phyloP scores from a whole-genome alignment of 78 protist genomes.

The Dictyostelium intermedium region DNA sequence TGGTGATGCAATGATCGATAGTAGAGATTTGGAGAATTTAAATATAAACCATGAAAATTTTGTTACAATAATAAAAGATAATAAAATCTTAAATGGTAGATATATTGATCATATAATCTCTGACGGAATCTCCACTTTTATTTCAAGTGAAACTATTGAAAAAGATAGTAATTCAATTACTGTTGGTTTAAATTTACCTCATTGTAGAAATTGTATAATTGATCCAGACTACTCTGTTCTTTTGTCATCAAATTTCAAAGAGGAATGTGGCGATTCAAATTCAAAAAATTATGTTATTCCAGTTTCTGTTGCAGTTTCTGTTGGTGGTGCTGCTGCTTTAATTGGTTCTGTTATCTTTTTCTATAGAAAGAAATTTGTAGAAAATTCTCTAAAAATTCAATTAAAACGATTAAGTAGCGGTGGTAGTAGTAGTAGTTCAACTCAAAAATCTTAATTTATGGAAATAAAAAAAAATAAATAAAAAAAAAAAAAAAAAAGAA shows the following conservation, averaged over 20 bases:
- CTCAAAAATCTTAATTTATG: not conserved
- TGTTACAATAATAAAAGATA: not conserved
- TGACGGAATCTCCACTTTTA: not conserved
- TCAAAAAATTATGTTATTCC: not conserved
- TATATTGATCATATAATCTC: not conserved
- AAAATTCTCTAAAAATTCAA: no score
- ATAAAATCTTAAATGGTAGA: not conserved
- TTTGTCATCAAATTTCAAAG: not conserved
- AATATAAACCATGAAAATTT: not conserved
- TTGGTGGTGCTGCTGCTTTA: not conserved
- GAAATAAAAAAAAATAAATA: not conserved
- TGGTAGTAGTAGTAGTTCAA: not conserved
- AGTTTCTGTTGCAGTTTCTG: not conserved
- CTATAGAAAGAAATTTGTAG: not conserved
- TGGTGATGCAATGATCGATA: not conserved
- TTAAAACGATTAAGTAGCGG: not conserved
- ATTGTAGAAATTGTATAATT: not conserved
- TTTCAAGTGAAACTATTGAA: not conserved
- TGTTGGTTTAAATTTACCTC: not conserved
- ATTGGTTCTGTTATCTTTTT: not conserved
- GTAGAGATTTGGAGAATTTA: not conserved
- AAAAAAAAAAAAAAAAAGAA: not conserved
- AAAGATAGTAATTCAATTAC: not conserved
- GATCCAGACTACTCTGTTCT: not conserved
- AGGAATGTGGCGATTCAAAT: not conserved